A percentile compares a stretch with the other conserved stretches of the same genome.
phyloP scores from a whole-genome alignment of 2,329 filamentous ascomycete species.

The Cercospora sp. region DNA sequence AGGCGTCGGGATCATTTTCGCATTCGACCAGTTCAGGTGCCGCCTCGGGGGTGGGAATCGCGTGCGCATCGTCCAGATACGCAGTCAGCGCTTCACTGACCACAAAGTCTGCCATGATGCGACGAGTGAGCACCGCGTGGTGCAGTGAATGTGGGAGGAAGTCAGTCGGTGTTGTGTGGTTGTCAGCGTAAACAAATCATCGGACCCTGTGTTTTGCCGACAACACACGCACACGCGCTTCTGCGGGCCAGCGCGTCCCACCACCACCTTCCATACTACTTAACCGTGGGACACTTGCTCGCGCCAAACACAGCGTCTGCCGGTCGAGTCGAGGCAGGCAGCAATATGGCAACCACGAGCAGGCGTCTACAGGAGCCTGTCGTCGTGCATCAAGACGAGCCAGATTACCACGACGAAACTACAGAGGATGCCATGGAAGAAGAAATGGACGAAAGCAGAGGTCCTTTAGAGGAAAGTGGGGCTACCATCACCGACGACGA shows the following conservation, averaged over 20 bases:
- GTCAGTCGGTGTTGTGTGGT: conserved; percentile 2
- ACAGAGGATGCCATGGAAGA: conserved; percentile 43
- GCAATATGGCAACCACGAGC: conserved; percentile 25
- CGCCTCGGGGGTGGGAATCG: conserved; percentile 82
- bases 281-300: background rate
- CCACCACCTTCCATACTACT: background rate
- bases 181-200: conserved; percentile 9
- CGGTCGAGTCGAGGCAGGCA: conserved; percentile 18
- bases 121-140: conserved; percentile 17
- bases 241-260: background rate
- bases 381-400: conserved; percentile 29
- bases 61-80: conserved; percentile 89
- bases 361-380: conserved; percentile 24
- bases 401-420: conserved; percentile 26
- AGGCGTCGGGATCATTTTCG: conserved; percentile 84
- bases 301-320: background rate
- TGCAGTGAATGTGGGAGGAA: background rate
- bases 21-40: conserved; percentile 81
- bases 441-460: conserved; percentile 51
- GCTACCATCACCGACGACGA: conserved; percentile 51
- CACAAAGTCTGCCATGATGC: conserved; percentile 76
- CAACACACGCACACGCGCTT: background rate
- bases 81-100: conserved; percentile 95
- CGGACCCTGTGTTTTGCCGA: conserved; percentile 7
- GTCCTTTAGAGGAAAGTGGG: conserved; percentile 53